These are phyloP conservation scores for Populus davidiana DNA, from an alignment of 345 rosid genomes.

Conservation along the genomic window DNA sequence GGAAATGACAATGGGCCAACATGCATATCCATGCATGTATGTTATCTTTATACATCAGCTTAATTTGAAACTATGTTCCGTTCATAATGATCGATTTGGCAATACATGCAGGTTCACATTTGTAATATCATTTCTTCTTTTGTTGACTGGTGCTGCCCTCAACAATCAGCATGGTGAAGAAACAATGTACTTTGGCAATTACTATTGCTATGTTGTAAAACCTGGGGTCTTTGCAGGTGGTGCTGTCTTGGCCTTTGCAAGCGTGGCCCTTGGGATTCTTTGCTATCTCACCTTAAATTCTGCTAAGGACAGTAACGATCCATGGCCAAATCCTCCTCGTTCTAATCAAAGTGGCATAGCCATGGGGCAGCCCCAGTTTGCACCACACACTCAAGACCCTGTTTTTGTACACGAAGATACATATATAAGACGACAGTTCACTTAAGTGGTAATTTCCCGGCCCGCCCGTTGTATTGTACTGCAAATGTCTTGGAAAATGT, in stretches of 20 bases:
- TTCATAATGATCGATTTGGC: background rate
- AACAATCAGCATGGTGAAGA: slow-evolving; percentile 61
- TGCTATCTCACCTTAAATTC: slow-evolving; percentile 56
- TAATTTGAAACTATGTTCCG: background rate
- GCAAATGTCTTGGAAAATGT: background rate
- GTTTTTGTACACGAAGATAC: slow-evolving; percentile 81
- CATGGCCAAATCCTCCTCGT: slow-evolving; percentile 25
- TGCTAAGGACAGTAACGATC: slow-evolving; percentile 32
- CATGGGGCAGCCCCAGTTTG: slow-evolving; percentile 74
- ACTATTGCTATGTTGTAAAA: slow-evolving; percentile 75
- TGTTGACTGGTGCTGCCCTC: slow-evolving; percentile 77
- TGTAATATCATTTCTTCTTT: slow-evolving; percentile 63
- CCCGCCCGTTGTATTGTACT: background rate
- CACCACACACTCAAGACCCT: slow-evolving; percentile 53
- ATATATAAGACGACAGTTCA: slow-evolving; percentile 64
- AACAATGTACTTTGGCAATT: slow-evolving; percentile 38
- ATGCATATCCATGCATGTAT: background rate
- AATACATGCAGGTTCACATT: slow-evolving; percentile 72
- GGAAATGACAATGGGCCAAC: no score
- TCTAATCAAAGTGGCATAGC: slow-evolving; percentile 52
- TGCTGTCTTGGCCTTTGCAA: slow-evolving; percentile 53
- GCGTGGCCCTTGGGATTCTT: slow-evolving; percentile 59
- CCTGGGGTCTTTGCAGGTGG: slow-evolving; percentile 84
- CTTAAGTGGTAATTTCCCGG: slow-evolving; percentile 31
- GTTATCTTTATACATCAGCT: no score